Percentiles rank a stretch among this genome's conserved stretches.
Evolutionary conservation across 257 asterid species (phyloP).

Genomic region (Marsdenia floribunda): DNA sequence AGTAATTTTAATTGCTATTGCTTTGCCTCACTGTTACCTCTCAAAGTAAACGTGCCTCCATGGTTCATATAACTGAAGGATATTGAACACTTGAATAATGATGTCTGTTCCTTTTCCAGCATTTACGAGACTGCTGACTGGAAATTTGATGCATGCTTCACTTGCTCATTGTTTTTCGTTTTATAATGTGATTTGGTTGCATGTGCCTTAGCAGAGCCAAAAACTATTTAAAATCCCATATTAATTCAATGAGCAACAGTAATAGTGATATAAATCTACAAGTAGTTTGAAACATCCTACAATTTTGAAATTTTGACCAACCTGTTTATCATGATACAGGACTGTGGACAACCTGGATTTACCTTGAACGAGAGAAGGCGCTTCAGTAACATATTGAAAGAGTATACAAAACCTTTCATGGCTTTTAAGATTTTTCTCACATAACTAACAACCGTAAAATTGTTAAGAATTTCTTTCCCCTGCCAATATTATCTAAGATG

Average conservation of each 20-base stretch:
- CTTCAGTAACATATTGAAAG: constrained; percentile 65
- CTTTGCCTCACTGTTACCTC: neutral
- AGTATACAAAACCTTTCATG: constrained; percentile 35
- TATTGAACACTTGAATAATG: neutral
- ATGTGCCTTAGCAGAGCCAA: neutral
- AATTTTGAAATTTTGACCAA: neutral
- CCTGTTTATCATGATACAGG: constrained; percentile 47
- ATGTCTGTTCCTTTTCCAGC: neutral
- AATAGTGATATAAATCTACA: neutral
- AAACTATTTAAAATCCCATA: neutral
- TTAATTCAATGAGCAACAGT: neutral
- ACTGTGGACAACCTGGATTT: constrained; percentile 97
- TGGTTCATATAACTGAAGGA: neutral
- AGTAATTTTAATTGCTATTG: neutral
- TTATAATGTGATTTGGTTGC: neutral
- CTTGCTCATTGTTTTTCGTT: constrained; percentile 1
- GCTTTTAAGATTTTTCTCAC: neutral
- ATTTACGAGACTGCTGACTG: neutral
- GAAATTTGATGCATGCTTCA: neutral
- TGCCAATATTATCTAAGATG: neutral
- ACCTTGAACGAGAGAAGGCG: constrained; percentile 86
- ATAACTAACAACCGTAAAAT: neutral
- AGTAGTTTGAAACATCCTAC: neutral
- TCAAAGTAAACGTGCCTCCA: neutral
- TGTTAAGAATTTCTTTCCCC: neutral